Evolutionary conservation across 768 basidiomycete species (phyloP).

Genomic region (Russula sp.): DNA sequence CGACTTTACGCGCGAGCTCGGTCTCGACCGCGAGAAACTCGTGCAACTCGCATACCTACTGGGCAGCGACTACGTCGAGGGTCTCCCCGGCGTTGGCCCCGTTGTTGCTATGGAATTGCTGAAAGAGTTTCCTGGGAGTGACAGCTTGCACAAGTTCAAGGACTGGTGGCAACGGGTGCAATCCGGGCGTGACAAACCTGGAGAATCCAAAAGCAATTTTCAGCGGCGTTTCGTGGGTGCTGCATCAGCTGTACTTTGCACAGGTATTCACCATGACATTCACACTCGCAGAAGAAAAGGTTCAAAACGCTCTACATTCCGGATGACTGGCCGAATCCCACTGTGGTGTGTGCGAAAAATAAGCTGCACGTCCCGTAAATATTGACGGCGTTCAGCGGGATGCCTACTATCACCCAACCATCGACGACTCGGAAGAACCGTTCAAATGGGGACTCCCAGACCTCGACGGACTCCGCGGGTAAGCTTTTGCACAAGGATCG

Average conservation of each 20-base stretch:
- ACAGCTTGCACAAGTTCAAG: conserved; percentile 80
- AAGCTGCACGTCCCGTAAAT: not conserved
- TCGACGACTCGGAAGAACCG: conserved; percentile 86
- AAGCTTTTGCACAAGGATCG: conserved; percentile 29
- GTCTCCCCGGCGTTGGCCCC: conserved; percentile 86
- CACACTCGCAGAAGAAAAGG: conserved; percentile 66
- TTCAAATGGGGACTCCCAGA: conserved; percentile 99
- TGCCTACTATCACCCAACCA: conserved; percentile 87
- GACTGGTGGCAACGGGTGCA: conserved; percentile 96
- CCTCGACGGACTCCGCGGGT: conserved; percentile 85
- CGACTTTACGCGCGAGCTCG: conserved; percentile 84
- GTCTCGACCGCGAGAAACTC: conserved; percentile 78
- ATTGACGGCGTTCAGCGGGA: conserved; percentile 51
- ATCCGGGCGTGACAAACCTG: conserved; percentile 73
- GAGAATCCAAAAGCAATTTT: conserved; percentile 72
- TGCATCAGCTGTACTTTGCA: conserved; percentile 5
- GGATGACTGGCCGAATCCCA: conserved; percentile 86
- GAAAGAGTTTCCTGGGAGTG: conserved; percentile 84
- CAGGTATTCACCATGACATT: not conserved
- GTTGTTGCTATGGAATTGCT: conserved; percentile 95
- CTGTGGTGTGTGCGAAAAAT: conserved; percentile 54
- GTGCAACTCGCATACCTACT: conserved; percentile 89
- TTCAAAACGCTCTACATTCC: conserved; percentile 79
- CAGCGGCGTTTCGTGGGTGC: conserved; percentile 76
- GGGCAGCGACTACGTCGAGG: conserved; percentile 95